A percentile compares a stretch with the other conserved stretches of the same genome.
Conservation (phyloP, 345 rosid species). For the Sisymbrium altissimum region DNA sequence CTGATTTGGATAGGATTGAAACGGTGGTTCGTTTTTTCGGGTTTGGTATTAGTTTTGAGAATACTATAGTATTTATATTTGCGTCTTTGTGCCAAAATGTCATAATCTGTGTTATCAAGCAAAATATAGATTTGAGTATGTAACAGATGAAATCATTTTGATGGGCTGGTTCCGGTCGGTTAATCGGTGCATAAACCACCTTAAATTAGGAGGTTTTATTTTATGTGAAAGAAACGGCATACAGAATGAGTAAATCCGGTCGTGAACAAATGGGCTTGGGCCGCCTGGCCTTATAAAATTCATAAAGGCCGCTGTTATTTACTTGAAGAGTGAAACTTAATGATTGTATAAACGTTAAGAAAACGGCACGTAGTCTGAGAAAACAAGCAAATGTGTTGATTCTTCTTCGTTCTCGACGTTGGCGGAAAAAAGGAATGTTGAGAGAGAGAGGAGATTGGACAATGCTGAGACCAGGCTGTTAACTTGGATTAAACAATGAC, state of each 20-base stretch:
- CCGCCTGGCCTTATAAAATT: not conserved
- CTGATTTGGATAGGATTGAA: not conserved
- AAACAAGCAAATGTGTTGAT: not conserved
- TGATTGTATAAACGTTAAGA: too few relatives aligned
- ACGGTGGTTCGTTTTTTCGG: not conserved
- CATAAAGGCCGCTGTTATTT: too few relatives aligned
- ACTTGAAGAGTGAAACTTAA: constrained; percentile 3
- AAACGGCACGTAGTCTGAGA: constrained; percentile 23
- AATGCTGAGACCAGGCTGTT: constrained; percentile 13
- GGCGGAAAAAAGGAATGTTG: not conserved
- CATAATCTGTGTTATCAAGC: too few relatives aligned
- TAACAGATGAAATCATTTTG: not conserved
- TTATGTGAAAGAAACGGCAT: too few relatives aligned
- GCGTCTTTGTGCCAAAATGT: too few relatives aligned
- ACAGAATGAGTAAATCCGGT: not conserved
- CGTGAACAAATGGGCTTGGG: not conserved
- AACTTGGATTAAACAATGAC: constrained; percentile 15
- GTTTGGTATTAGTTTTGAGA: not conserved
- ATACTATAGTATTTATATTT: too few relatives aligned
- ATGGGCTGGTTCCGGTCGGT: not conserved
- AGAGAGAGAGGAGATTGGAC: not conserved
- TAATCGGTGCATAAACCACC: not conserved
- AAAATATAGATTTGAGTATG: not conserved
- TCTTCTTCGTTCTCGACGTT: not conserved
- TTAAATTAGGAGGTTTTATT: not conserved